Evolutionary conservation across 2,329 filamentous ascomycete genomes (phyloP), one percentile per base, ranked within the genome.

Genomic region (Periconia macrospinosa): DNA sequence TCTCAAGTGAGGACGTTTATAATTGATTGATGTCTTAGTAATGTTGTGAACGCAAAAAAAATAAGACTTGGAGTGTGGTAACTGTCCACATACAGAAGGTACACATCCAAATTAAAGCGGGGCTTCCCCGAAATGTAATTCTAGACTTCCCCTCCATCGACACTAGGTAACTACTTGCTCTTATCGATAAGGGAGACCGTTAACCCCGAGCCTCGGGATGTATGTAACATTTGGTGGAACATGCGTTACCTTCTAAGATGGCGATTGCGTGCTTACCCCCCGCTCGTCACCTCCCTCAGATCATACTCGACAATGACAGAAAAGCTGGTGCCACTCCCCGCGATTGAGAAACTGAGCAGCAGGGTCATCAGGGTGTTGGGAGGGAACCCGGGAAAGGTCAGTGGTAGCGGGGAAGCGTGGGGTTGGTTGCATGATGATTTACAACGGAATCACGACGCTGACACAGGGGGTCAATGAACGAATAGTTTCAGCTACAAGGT

Each of bases 381-480:
- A 54, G 91, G 90, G 9, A 99, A 99, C 74, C 93, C 94, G 13
- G 86, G 90, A 69, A 97, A 96, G 79, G 86, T 86, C 63, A 68
- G 74, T 48, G n/a, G 9, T 3, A 14, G 10, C 35, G 19, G 18
- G 40, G 19, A 19, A n/a, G 23, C 19, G 3, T 30, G 23, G 48
- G 19, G 30, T 49, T n/a, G 60, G 5, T 27, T 27, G 23, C 8
- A 27, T 27, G 5, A 27, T 69, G 45, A 69, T 33, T 7, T 30
- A 20, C 27, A n/a, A 6, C 9, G 30, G 18, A 27, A 10, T 17
- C 23, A 23, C 9, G 13, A 17, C n/a, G 45, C 45, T 47, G 45
- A 47, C 30, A 27, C 5, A n/a, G 17, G 6, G 20, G 15, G 20
- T 37, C 33, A 37, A 30, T 30, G 55, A 45, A 46, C 19, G 20